Percentiles rank a stretch among this genome's conserved stretches.
phyloP scores from a whole-genome alignment of 2,329 filamentous ascomycete genomes.

The Leptographium galeiforme region DNA sequence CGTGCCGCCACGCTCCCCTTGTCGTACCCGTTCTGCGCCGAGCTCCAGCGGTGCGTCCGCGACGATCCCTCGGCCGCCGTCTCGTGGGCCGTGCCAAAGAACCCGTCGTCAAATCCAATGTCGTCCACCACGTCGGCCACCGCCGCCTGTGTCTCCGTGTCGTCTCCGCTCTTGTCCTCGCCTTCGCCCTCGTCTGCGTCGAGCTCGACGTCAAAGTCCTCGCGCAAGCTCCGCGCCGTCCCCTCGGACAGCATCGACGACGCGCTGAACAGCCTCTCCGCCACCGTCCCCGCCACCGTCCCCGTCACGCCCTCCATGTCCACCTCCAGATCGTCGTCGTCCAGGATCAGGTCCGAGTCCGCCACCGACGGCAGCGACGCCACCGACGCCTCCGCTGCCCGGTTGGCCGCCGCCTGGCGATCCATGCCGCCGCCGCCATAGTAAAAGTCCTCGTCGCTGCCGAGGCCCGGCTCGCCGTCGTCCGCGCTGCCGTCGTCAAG shows the following conservation, averaged over 20 bases:
- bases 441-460: conserved; percentile 15
- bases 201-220: not conserved
- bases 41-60: conserved; percentile 58
- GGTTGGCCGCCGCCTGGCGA: conserved; percentile 25
- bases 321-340: conserved; percentile 2
- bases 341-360: conserved; percentile 6
- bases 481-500: conserved; percentile 27
- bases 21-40: conserved; percentile 61
- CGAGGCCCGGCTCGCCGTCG: conserved; percentile 9
- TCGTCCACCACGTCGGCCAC: conserved; percentile 22
- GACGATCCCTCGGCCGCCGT: conserved; percentile 32
- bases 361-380: conserved; percentile 9
- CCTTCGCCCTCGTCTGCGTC: not conserved
- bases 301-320: not conserved
- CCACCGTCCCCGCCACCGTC: conserved; percentile 16
- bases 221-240: conserved; percentile 17
- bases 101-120: conserved; percentile 65
- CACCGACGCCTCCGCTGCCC: conserved; percentile 6
- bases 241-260: conserved; percentile 25
- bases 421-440: conserved; percentile 5
- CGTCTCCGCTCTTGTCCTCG: too few relatives aligned
- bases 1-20: conserved; percentile 32
- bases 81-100: conserved; percentile 52
- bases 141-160: not conserved
- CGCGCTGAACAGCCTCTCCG: conserved; percentile 35